Evolutionary conservation across 1,284 basidiomycete species (phyloP), one percentile per base, ranked within the genome.

Genomic region (Ceratobasidium sp.): DNA sequence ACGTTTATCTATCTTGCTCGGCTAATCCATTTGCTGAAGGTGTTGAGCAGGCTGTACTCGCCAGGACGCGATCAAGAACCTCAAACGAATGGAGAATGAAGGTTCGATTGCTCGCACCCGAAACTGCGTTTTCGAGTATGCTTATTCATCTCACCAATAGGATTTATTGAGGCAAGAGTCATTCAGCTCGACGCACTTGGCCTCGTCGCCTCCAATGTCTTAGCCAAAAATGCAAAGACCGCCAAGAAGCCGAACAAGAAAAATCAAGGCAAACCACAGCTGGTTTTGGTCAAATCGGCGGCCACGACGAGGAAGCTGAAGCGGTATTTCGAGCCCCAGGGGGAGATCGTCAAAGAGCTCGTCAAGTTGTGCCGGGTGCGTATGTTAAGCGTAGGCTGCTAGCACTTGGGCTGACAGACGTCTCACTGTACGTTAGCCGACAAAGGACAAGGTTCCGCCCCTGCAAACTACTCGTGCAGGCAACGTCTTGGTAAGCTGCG

Each of bases 221-320:
- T 23, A 21, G 39, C 61, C 21, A 64, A 58, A 32, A 52, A 28
- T 18, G 30, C 39, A 45, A 72, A 65, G 46, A 26, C 2, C 30
- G 34, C 30, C 23, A 72, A 59, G 52, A 73, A 65, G 26, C n/a
- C 32, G n/a, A 65, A 67, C 18, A 73, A 67, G 62, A 73, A 60
- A 50, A 59, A 45, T 12, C 32, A 32, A 23, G 57, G 18, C 28
- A 55, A 64, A 12, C 64, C 50, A 1, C 45, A 59, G 53, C 61
- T 26, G 23, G 72, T 50, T 12, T 21, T 53, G 18, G 55, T 62
- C 52, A 65, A 28, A 26, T 50, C 48, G 12, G 2, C 50, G 14
- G 64, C 52, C 16, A 39, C 36, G 26, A 16, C 21, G 36, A 45
- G 21, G 50, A 39, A 16, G 6, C 18, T 67, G 10, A 39, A 67